Evolutionary conservation across 1,139 yeast species (phyloP).

Genomic region (Candida sp.): DNA sequence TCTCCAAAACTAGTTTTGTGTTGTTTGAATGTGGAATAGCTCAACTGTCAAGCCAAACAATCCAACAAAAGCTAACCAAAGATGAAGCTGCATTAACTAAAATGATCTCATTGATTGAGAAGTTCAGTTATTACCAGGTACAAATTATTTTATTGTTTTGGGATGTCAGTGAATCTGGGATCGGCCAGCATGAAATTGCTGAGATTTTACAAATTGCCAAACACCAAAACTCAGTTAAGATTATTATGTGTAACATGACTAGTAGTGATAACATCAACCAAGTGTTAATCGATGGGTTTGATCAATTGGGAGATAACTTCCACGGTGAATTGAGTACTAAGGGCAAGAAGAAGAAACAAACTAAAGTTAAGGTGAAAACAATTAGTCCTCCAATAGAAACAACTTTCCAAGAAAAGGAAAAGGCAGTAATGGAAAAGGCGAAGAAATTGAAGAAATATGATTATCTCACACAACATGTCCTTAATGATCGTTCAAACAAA

Average conservation of each 20-base stretch:
- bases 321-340: constrained; percentile 27
- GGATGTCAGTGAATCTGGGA: constrained; percentile 25
- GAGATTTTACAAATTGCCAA: constrained; percentile 14
- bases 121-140: constrained; percentile 31
- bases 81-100: constrained; percentile 38
- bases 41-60: constrained; percentile 3
- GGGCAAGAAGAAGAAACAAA: constrained; percentile 22
- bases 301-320: constrained; percentile 19
- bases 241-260: constrained; percentile 37
- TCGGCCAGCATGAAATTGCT: constrained; percentile 15
- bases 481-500: constrained; percentile 3
- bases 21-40: constrained; percentile 47
- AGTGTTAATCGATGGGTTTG: constrained; percentile 21
- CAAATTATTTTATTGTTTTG: constrained; percentile 38
- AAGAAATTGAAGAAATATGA: constrained; percentile 27
- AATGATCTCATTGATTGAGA: constrained; percentile 31
- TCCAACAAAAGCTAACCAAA: constrained; percentile 26
- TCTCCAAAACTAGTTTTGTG: constrained; percentile 35
- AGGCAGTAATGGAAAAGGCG: constrained; percentile 25
- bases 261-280: constrained; percentile 24
- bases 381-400: constrained; percentile 8
- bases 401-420: constrained; percentile 21
- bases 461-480: constrained; percentile 31
- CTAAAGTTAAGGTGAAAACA: constrained; percentile 5
- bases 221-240: constrained; percentile 6